Conservation (phyloP, 306 rosid genomes). For the Coriaria nepalensis region DNA sequence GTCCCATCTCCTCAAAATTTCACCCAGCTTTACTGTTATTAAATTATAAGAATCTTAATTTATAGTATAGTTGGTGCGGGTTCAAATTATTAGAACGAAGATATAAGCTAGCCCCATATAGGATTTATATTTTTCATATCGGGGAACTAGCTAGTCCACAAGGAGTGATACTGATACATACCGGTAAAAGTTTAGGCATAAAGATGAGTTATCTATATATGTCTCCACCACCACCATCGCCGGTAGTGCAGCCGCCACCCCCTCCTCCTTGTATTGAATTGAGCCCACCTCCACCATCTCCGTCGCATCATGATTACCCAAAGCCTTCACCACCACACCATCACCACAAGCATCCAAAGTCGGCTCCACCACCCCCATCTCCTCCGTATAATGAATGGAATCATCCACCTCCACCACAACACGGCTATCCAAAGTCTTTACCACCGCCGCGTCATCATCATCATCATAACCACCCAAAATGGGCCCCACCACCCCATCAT, state of each 20-base stretch:
- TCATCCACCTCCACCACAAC: constrained; percentile 15
- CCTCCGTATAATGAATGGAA: neutral
- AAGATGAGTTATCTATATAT: constrained; percentile 1
- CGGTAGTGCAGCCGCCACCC: neutral
- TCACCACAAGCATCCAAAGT: constrained; percentile 5
- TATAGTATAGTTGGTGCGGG: too few species aligned
- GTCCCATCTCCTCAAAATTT: too few species aligned
- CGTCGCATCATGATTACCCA: neutral
- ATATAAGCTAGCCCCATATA: neutral
- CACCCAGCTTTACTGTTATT: too few species aligned
- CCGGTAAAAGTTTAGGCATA: neutral
- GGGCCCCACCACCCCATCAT: constrained; percentile 9
- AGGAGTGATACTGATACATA: neutral
- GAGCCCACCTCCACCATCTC: neutral
- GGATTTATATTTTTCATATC: neutral
- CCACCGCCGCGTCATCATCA: constrained; percentile 12
- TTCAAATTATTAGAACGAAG: too few species aligned
- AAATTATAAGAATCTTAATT: too few species aligned
- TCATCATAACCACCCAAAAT: too few species aligned
- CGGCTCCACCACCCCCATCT: constrained; percentile 11
- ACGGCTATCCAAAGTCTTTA: too few species aligned
- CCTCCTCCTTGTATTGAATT: constrained; percentile 1
- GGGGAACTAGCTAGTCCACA: neutral
- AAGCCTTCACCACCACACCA: neutral
- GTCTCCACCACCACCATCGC: constrained; percentile 6